Conservation (phyloP, 768 basidiomycete genomes). For the Sarcomyxa edulis region DNA sequence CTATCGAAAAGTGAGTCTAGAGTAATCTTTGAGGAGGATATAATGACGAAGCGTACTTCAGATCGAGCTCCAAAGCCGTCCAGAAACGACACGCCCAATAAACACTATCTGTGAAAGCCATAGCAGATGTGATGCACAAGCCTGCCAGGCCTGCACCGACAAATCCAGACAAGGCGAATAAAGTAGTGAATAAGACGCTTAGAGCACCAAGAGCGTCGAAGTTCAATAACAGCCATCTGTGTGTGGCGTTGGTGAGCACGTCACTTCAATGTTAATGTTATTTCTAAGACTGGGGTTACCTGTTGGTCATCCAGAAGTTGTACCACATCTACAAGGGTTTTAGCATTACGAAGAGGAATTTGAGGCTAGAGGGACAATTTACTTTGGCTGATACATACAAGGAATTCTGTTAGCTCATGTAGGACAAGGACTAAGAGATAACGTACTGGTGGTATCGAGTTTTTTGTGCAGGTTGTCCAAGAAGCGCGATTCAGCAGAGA, state of each 20-base stretch:
- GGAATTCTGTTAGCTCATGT: too few species aligned
- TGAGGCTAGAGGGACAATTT: too few species aligned
- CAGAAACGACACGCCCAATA: constrained; percentile 49
- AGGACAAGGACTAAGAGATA: too few species aligned
- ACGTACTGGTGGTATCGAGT: constrained; percentile 74
- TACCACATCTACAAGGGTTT: constrained; percentile 71
- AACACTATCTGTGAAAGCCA: constrained; percentile 44
- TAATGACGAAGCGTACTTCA: constrained; percentile 59
- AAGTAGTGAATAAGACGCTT: constrained; percentile 67
- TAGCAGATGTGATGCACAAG: constrained; percentile 26
- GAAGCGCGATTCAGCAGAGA: constrained; percentile 77
- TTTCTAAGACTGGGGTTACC: too few species aligned
- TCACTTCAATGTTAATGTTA: too few species aligned
- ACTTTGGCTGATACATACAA: too few species aligned
- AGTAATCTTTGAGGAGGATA: too few species aligned
- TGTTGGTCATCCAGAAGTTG: constrained; percentile 85
- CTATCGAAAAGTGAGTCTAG: too few species aligned
- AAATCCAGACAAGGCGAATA: constrained; percentile 67
- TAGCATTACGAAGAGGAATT: too few species aligned
- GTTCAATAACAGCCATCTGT: constrained; percentile 78
- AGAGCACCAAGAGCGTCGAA: constrained; percentile 77
- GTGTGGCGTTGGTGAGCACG: too few species aligned
- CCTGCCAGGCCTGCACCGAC: constrained; percentile 59
- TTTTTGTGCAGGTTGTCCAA: constrained; percentile 68
- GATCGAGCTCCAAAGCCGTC: constrained; percentile 63